Conservation (phyloP, 1,284 basidiomycete genomes). For the Cutaneotrichosporon sp. region DNA sequence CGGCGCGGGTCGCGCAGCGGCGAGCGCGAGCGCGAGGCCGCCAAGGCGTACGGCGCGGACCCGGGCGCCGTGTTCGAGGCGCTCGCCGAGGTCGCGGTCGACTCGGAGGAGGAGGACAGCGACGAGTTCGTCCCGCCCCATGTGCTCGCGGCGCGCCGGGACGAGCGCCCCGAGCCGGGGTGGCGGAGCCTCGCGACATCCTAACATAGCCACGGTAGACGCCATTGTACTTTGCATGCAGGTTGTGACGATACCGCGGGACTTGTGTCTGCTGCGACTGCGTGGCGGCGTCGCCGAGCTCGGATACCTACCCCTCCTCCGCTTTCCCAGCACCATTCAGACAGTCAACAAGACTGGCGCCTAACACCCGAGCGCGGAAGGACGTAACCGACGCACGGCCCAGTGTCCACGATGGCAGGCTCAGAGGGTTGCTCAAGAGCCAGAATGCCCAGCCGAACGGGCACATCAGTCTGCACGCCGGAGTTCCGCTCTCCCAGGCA, state of each 20-base stretch:
- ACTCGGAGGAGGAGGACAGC: constrained; percentile 26
- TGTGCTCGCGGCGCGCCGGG: constrained; percentile 35
- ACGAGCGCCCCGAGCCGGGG: constrained; percentile 30
- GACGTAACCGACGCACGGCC: no score
- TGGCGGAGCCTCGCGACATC: constrained; percentile 36
- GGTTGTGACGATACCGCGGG: not conserved
- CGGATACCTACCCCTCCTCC: no score
- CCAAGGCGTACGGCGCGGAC: constrained; percentile 36
- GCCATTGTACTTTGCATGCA: not conserved
- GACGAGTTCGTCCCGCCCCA: constrained; percentile 48
- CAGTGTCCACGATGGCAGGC: no score
- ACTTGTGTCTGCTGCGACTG: no score
- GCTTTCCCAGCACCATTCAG: no score
- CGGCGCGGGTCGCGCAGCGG: constrained; percentile 26
- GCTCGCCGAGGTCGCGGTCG: constrained; percentile 33
- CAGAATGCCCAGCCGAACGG: no score
- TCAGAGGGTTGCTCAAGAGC: no score
- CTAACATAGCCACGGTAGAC: not conserved
- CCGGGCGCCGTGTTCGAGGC: constrained; percentile 46
- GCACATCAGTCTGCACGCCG: no score
- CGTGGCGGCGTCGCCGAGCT: no score
- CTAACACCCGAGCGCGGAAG: no score
- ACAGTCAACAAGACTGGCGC: no score
- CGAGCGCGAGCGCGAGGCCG: constrained; percentile 40
- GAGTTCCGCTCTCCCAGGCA: no score